Conservation (phyloP, 148 eudicot genomes). For the Spergularia bocconei region DNA sequence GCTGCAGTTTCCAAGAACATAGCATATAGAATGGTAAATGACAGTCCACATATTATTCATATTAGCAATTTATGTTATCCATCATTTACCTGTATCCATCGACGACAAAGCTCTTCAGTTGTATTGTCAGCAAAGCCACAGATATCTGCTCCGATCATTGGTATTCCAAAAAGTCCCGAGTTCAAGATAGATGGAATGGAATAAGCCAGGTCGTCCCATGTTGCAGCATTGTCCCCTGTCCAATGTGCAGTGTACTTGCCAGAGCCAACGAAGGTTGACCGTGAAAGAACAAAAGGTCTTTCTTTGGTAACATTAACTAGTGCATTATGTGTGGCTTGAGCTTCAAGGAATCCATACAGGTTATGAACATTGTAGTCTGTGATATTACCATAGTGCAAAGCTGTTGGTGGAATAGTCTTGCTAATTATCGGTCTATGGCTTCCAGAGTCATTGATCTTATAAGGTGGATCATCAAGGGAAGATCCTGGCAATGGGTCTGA, state of each 20-base stretch:
- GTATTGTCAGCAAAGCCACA: slow-evolving; percentile 44
- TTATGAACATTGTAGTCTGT: slow-evolving; percentile 47
- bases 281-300: slow-evolving; percentile 43
- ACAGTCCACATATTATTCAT: neutral
- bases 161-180: slow-evolving; percentile 50
- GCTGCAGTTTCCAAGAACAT: slow-evolving; percentile 20
- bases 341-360: slow-evolving; percentile 46
- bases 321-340: slow-evolving; percentile 44
- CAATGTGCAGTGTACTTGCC: slow-evolving; percentile 56
- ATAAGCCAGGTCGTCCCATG: slow-evolving; percentile 42
- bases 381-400: slow-evolving; percentile 41
- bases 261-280: slow-evolving; percentile 56
- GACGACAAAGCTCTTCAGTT: slow-evolving; percentile 50
- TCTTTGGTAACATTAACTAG: slow-evolving; percentile 31
- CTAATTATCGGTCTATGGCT: slow-evolving; percentile 24
- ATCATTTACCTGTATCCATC: slow-evolving; percentile 50
- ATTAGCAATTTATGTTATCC: neutral
- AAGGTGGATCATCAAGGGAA: slow-evolving; percentile 53
- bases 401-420: slow-evolving; percentile 44
- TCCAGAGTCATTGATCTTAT: slow-evolving; percentile 47
- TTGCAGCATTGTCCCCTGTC: slow-evolving; percentile 56
- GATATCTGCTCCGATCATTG: slow-evolving; percentile 60
- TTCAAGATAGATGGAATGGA: slow-evolving; percentile 41
- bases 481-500: slow-evolving; percentile 29
- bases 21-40: neutral